A percentile compares a stretch with the other conserved stretches of the same genome.
phyloP scores from a whole-genome alignment of 305 asterid species.

The Fraxinus greggii region DNA sequence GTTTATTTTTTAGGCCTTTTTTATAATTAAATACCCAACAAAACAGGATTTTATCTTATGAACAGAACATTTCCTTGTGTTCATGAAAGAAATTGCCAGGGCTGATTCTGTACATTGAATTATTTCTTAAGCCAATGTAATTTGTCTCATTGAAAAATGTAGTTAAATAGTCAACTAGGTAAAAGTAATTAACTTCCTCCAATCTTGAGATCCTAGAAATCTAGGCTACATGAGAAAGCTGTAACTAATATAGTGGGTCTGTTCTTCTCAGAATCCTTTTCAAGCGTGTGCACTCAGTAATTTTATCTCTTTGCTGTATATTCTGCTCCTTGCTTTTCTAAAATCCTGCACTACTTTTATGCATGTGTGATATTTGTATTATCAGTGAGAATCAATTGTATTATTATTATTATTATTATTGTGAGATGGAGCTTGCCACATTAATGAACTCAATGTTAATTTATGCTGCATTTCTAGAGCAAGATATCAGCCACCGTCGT shows the following conservation, averaged over 20 bases:
- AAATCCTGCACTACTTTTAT: not conserved
- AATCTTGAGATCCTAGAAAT: not conserved
- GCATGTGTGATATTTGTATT: not conserved
- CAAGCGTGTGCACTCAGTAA: not conserved
- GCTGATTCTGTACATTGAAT: not conserved
- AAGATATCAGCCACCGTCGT: conserved; percentile 48
- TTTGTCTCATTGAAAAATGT: not conserved
- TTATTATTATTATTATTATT: not conserved
- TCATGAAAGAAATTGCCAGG: not conserved
- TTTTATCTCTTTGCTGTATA: not conserved
- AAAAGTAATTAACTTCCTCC: not conserved
- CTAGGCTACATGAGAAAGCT: not conserved
- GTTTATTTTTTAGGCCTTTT: not conserved
- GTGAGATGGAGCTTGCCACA: not conserved
- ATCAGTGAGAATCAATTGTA: not conserved
- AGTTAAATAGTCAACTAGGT: not conserved
- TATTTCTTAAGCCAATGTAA: not conserved
- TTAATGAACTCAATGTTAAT: conserved; percentile 1
- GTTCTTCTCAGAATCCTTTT: not conserved
- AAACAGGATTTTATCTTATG: not conserved
- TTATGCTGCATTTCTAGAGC: conserved; percentile 43
- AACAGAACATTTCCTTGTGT: not conserved
- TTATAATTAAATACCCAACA: not conserved
- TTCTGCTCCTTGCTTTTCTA: not conserved
- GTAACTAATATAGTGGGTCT: not conserved